Percentiles rank a stretch among this genome's conserved stretches.
These are phyloP conservation scores for Priceomyces medius DNA, from an alignment of 805 yeast genomes.

Conservation along the genomic window DNA sequence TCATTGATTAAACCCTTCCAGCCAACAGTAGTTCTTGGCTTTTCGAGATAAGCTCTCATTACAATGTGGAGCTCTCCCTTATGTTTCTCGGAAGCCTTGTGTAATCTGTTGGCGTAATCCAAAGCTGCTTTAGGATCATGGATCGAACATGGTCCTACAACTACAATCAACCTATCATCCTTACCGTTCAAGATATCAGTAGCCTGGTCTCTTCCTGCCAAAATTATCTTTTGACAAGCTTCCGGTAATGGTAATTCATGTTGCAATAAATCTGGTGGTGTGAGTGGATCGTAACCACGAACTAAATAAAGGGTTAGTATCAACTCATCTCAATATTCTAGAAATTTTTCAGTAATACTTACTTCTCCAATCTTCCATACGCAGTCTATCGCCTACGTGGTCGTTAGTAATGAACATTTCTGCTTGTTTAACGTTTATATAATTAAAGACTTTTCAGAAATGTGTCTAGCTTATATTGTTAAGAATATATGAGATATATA, in stretches of 20 bases:
- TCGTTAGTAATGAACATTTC: constrained; percentile 83
- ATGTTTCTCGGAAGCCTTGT: constrained; percentile 57
- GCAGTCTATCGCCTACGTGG: constrained; percentile 76
- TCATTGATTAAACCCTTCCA: constrained; percentile 98
- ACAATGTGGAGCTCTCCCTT: constrained; percentile 77
- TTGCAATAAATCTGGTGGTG: constrained; percentile 93
- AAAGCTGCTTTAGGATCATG: constrained; percentile 92
- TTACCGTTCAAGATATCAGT: constrained; percentile 71
- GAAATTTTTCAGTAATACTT: constrained; percentile 28
- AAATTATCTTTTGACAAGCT: constrained; percentile 58
- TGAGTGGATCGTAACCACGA: constrained; percentile 88
- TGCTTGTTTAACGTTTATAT: too few relatives aligned
- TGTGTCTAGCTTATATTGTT: too few relatives aligned
- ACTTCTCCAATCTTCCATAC: constrained; percentile 57
- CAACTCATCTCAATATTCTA: neutral
- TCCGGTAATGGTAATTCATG: constrained; percentile 74
- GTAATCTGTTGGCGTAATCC: constrained; percentile 75
- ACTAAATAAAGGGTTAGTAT: constrained; percentile 20
- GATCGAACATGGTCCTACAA: constrained; percentile 96
- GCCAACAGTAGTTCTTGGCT: constrained; percentile 98
- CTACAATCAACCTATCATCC: constrained; percentile 84
- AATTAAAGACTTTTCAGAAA: too few relatives aligned
- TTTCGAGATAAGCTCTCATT: constrained; percentile 97
- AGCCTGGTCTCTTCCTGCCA: constrained; percentile 75
- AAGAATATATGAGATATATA: too few relatives aligned